Percentiles rank a stretch among this genome's conserved stretches.
Conservation (phyloP, 139 green algal genomes). For the Bryopsis sp. region DNA sequence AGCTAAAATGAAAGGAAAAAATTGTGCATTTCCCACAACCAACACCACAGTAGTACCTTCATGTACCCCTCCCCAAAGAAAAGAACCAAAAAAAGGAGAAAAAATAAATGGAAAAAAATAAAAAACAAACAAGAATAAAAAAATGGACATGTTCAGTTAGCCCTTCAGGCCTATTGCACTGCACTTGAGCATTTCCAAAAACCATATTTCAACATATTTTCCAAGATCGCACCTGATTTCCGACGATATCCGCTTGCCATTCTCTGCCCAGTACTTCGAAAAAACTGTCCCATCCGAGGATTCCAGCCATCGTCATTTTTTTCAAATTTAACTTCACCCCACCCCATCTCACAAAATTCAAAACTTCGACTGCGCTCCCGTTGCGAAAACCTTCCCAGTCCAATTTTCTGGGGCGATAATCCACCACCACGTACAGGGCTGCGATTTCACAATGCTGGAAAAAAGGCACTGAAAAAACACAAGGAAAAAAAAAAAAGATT, state of each 20-base stretch:
- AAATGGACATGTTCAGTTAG: not conserved
- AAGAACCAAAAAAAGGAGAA: too few relatives aligned
- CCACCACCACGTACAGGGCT: constrained; percentile 30
- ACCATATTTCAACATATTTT: too few relatives aligned
- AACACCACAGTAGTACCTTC: too few relatives aligned
- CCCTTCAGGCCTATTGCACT: too few relatives aligned
- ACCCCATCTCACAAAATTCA: constrained; percentile 64
- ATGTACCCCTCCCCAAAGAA: too few relatives aligned
- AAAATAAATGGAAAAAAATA: too few relatives aligned
- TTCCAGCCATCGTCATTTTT: constrained; percentile 34
- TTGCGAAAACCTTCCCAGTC: constrained; percentile 47
- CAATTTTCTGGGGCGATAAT: constrained; percentile 44
- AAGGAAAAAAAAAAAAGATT: too few relatives aligned
- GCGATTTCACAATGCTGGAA: constrained; percentile 34
- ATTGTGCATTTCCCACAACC: too few relatives aligned
- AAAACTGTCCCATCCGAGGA: constrained; percentile 46
- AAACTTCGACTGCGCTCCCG: constrained; percentile 47
- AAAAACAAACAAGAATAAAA: too few relatives aligned
- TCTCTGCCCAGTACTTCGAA: constrained; percentile 29
- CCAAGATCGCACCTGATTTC: constrained; percentile 32
- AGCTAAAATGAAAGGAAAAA: too few relatives aligned
- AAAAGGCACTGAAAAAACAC: constrained; percentile 21
- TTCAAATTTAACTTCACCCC: constrained; percentile 48
- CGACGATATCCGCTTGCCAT: constrained; percentile 48
- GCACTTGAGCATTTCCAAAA: too few relatives aligned